Percentiles rank a stretch among this genome's conserved stretches.
Evolutionary conservation across 495 filamentous ascomycete species (phyloP).

Genomic region (Recurvomyces mirabilis): DNA sequence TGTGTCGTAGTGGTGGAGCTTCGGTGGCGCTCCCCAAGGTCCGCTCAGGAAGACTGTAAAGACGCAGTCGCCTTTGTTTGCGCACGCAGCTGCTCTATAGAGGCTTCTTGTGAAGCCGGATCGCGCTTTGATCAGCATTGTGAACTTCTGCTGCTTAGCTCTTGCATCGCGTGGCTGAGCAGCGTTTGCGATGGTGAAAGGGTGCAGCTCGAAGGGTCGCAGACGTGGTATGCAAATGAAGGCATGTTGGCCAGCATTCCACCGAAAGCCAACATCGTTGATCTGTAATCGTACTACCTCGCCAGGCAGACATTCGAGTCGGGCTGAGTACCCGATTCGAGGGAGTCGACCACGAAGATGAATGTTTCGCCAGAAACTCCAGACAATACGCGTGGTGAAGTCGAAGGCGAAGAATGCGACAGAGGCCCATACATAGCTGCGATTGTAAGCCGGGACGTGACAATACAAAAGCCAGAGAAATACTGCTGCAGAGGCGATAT

Average conservation of each 20-base stretch:
- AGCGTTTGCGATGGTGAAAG: conserved; percentile 23
- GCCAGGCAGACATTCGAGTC: conserved; percentile 10
- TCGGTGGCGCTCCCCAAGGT: conserved; percentile 21
- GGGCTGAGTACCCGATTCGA: conserved; percentile 4
- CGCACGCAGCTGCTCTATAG: conserved; percentile 1
- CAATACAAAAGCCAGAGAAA: conserved; percentile 22
- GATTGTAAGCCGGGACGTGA: conserved; percentile 23
- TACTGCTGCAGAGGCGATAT: conserved; percentile 15
- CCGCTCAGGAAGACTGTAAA: conserved; percentile 13
- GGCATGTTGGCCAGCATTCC: conserved; percentile 25
- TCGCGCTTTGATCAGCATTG: conserved; percentile 14
- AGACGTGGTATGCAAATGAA: conserved; percentile 20
- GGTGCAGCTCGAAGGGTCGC: conserved; percentile 21
- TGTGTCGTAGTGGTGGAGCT: conserved; percentile 45
- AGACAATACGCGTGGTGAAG: conserved; percentile 11
- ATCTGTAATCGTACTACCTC: conserved; percentile 14
- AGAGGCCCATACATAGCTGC: conserved; percentile 19
- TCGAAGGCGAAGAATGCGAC: conserved; percentile 18
- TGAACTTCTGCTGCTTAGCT: neutral
- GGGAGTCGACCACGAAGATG: neutral
- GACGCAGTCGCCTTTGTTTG: neutral
- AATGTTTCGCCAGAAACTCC: conserved; percentile 11
- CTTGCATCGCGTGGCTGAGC: neutral
- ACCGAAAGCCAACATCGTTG: conserved; percentile 17
- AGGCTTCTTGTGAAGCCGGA: conserved; percentile 14